Evolutionary conservation across 352 stramenopile genomes (phyloP).

Genomic region (Globisporangium acanthophoron): DNA sequence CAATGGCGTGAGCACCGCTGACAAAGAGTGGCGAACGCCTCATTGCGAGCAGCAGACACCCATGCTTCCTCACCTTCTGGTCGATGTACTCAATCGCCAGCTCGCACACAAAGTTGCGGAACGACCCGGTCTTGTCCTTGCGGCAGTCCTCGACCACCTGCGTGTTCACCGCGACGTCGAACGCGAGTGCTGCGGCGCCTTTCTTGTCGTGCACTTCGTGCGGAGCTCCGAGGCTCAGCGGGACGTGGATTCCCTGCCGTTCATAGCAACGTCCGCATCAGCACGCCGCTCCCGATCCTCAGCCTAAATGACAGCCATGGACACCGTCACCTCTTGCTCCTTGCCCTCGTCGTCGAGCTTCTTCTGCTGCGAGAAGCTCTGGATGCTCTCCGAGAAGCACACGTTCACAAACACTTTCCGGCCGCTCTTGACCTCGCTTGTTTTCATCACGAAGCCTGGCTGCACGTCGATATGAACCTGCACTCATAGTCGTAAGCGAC

Average conservation of each 20-base stretch:
- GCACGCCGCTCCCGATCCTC: neutral
- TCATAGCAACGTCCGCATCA: neutral
- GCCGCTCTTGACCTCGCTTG: slow-evolving; percentile 45
- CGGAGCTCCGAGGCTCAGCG: slow-evolving; percentile 57
- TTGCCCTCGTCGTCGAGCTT: slow-evolving; percentile 69
- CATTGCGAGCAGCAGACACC: neutral
- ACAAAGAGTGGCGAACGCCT: too few relatives aligned
- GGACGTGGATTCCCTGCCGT: slow-evolving; percentile 64
- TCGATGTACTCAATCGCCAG: slow-evolving; percentile 78
- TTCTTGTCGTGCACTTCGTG: slow-evolving; percentile 79
- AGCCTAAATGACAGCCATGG: neutral
- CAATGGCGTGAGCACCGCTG: neutral
- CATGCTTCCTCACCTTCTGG: slow-evolving; percentile 41
- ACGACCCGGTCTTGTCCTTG: slow-evolving; percentile 55
- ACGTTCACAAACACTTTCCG: slow-evolving; percentile 84
- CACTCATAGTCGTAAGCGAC: neutral
- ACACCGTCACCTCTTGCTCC: slow-evolving; percentile 51
- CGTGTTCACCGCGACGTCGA: slow-evolving; percentile 77
- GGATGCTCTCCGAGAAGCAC: slow-evolving; percentile 59
- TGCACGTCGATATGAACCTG: slow-evolving; percentile 75
- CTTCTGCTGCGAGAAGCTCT: slow-evolving; percentile 74
- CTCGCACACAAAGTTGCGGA: slow-evolving; percentile 82
- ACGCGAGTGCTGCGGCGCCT: slow-evolving; percentile 47
- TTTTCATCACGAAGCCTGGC: slow-evolving; percentile 79
- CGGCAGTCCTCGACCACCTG: slow-evolving; percentile 67